Evolutionary conservation across 2,329 filamentous ascomycete genomes (phyloP), one percentile per base, ranked within the genome.

Genomic region (Trichoderma lentiforme): DNA sequence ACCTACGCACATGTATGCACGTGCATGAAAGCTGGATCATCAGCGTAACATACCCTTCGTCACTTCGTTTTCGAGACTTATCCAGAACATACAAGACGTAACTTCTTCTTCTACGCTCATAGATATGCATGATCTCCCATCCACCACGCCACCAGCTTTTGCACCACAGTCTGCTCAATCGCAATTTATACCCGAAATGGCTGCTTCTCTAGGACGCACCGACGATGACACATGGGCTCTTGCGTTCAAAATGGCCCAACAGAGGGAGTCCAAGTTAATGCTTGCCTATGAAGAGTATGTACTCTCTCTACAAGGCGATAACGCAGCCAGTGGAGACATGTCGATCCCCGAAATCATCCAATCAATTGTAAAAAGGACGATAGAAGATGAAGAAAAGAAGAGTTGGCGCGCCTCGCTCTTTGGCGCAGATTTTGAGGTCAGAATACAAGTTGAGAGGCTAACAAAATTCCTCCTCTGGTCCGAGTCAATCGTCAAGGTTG

Each of bases 391-490:
- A 24, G 71, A 74, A 21, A 68, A 73, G 51, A 75, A 74, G 43
- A 75, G 76, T 63, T 78, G 74, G 76, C 32, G n/a, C 12, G 24
- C 77, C 47, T 32, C 71, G 14, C 53, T 78, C 18, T 30, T 53
- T 1, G 73, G 71, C 8, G 74, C 73, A 53, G 71, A 76, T 30
- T 66, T 77, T 56, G 76, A 73, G 30, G 56, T 77, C 30, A 70
- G 74, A 7, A 66, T 73, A 61, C 73, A 76, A 65, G 73, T 68
- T 28, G 76, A 78, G 69, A 74, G 72, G 26, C 51, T 78, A 3
- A 68, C 67, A 8, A 76, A 76, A 65, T 74, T 77, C 56, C 58
- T 76, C n/a, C 30, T 74, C 9, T 78, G 73, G 74, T 73, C 73
- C n/a, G 73, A 78, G 51, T 36, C 56, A 4, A 73, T 78, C 34